These are phyloP conservation scores for Ogataea wickerhamii DNA, from an alignment of 805 yeast genomes.

Conservation along the genomic window DNA sequence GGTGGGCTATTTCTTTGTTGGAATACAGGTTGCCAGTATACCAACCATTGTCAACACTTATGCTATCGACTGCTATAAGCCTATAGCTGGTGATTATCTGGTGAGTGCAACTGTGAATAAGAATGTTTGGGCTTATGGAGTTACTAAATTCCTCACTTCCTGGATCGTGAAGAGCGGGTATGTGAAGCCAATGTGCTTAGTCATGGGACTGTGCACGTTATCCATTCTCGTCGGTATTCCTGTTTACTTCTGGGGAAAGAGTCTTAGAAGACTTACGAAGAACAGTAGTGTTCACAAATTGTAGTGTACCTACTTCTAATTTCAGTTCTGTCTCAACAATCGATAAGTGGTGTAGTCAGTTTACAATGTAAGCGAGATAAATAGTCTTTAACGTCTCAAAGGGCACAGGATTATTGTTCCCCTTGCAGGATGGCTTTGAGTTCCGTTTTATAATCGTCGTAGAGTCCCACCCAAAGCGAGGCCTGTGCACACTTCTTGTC, in stretches of 20 bases:
- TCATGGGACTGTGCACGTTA: conserved; percentile 10
- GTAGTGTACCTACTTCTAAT: conserved; percentile 1
- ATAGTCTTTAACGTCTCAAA: not conserved
- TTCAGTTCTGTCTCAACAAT: not conserved
- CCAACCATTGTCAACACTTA: conserved; percentile 16
- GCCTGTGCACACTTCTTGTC: not conserved
- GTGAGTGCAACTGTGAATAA: conserved; percentile 17
- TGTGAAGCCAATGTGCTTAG: conserved; percentile 10
- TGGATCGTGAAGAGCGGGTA: conserved; percentile 14
- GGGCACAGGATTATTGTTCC: not conserved
- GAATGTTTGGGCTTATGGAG: conserved; percentile 17
- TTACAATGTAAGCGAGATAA: not conserved
- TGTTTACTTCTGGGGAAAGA: conserved; percentile 20
- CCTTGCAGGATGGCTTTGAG: not conserved
- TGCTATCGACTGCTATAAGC: conserved; percentile 18
- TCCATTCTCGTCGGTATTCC: conserved; percentile 12
- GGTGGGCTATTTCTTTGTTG: conserved; percentile 13
- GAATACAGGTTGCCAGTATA: conserved; percentile 14
- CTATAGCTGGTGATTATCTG: conserved; percentile 17
- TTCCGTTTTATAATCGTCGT: not conserved
- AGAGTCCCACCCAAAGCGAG: not conserved
- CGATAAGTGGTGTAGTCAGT: not conserved
- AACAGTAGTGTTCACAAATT: conserved; percentile 12
- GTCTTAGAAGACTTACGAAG: conserved; percentile 22
- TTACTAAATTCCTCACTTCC: conserved; percentile 11